Evolutionary conservation across 768 basidiomycete genomes (phyloP), one percentile per base, ranked within the genome.

Genomic region (Suillus weaverae): DNA sequence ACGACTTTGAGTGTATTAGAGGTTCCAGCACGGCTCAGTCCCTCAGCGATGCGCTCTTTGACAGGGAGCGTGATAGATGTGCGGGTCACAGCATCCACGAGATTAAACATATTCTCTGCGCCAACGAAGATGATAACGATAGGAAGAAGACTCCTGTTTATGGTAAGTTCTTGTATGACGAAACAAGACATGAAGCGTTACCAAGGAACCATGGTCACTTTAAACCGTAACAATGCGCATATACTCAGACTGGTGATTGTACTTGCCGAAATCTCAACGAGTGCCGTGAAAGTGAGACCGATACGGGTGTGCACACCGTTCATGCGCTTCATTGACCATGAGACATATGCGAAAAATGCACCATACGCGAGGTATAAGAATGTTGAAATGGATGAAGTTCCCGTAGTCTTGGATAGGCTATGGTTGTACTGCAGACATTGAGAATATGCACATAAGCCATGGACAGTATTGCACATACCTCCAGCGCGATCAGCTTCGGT

Each of bases 41-140:
- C 97, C 65, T 91, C 86, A 2, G 93, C 95, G 63, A 99, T 94
- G 46, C 97, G 88, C 69, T 95, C 91, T 69, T 95, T 95, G 41
- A 96, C 94, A 8, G 95, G 85, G 26, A 96, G 81, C 4, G 92
- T 86, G n/a, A 96, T 87, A 11, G 91, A 87, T 0, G 95, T 97
- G 73, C 83, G 88, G 4, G 89, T 86, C 33, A 97, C 92, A 0
- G 92, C 92, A 69, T 94, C 91, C 14, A 95, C 95, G 74, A 99
- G 81, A 70, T 89, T 91, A 74, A 95, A 93, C 96, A 99, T 98
- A 71, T 98, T 99, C 79, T 99, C 97, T 3, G 94, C 92, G 3
- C 97, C 97, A 16, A 97, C 91, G 68, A 99, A 96, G 8, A 95
- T 86, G 60, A 99, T 95, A 43, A 97, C 91, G 64, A 98, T 91